Percentiles rank a stretch among this genome's conserved stretches.
These are phyloP conservation scores for Euryodendron excelsum DNA, from an alignment of 148 eudicot species.

Conservation along the genomic window DNA sequence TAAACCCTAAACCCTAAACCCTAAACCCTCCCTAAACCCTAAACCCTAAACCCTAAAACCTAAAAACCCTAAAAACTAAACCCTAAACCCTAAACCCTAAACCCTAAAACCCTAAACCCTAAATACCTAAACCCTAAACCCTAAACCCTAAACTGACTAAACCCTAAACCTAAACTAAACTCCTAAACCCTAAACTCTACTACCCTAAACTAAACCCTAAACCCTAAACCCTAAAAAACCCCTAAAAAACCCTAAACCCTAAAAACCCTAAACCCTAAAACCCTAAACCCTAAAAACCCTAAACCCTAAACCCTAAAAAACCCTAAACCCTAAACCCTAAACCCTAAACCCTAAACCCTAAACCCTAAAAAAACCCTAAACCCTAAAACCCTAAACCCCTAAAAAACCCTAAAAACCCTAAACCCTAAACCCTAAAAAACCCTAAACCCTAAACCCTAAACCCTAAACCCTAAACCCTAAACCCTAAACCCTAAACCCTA, in stretches of 20 bases:
- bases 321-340: not conserved
- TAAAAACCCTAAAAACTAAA: not conserved
- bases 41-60: not conserved
- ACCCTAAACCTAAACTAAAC: not conserved
- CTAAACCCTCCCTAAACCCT: not conserved
- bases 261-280: not conserved
- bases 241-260: not conserved
- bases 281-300: not conserved
- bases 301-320: no score
- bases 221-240: not conserved
- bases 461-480: conserved; percentile 1
- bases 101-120: not conserved
- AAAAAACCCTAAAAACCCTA: no score
- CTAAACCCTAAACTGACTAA: not conserved
- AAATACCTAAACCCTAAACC: not conserved
- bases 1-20: conserved; percentile 3
- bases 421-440: no score
- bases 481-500: not conserved
- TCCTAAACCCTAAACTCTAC: not conserved
- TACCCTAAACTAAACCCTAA: not conserved
- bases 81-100: not conserved
- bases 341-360: conserved; percentile 1
- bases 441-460: not conserved
- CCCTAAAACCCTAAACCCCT: not conserved
- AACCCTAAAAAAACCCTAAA: not conserved